Evolutionary conservation across 352 stramenopile species (phyloP), one percentile per base, ranked within the genome.

Genomic region (Globisporangium middletonii): DNA sequence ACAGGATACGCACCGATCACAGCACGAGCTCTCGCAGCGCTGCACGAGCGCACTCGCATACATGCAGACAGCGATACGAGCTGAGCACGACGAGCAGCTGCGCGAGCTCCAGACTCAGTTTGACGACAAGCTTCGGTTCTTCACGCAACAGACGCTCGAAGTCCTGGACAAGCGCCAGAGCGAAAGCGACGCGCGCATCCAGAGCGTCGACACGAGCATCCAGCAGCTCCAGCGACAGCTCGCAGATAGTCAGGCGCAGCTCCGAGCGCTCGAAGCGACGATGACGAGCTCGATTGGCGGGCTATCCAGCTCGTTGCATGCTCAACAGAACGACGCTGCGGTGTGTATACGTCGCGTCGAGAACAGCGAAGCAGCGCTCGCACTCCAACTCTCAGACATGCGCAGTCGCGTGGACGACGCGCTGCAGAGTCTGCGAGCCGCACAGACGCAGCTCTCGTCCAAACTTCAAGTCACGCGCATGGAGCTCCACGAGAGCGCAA

Each of bases 381-480:
- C 66, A 16, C 30, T 71, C 23, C 62, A 77, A 48, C 37, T 72
- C 9, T 53, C 65, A 38, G 62, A 67, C 38, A 35, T 72, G 15
- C 62, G 52, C 7, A 41, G 41, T 12, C 33, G 44, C 38, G 46
- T 47, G 2, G 54, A 66, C 5, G 68, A 80, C 2, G 62, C 72
- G 13, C 13, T 82, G 3, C 41, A 66, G 16, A 50, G 44, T 6
- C 38, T 80, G n/a, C 60, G 64, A 2, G 62, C 64, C 2, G 45
- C 49, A 0, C 53, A 84, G 6, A 53, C 60, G 16, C 75, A 84
- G 27, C 55, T 80, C 37, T 62, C 70, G 2, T 44, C 70, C 27
- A 82, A 79, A 46, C 48, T 84, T 11, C 72, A 82, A 49, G 63
- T 84, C 35, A n/a, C 76, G 11, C 60, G 70, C 3, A 33, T 75